A percentile compares a stretch with the other conserved stretches of the same genome.
These are phyloP conservation scores for Helminthosporium solani DNA, from an alignment of 2,329 filamentous ascomycete genomes.

Conservation along the genomic window DNA sequence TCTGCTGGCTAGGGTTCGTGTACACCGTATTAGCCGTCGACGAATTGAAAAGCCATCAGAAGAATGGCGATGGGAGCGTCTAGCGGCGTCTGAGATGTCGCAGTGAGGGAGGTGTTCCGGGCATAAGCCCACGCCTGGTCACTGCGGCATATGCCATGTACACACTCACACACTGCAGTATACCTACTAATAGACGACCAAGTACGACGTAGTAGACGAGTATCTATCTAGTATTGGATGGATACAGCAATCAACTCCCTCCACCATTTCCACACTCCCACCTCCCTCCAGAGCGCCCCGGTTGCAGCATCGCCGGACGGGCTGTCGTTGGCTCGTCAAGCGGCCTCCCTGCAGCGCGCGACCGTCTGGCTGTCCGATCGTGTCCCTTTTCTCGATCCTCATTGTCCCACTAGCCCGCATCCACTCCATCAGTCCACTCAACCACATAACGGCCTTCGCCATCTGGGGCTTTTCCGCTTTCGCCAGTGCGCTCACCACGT, in stretches of 20 bases:
- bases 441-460: conserved; percentile 1
- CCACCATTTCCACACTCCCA: no score
- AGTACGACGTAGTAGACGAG: no score
- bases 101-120: no score
- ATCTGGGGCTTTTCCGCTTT: conserved; percentile 10
- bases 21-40: neutral
- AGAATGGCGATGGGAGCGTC: no score
- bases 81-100: no score
- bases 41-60: neutral
- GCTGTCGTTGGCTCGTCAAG: neutral
- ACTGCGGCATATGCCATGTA: no score
- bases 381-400: conserved; percentile 18
- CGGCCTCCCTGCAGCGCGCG: conserved; percentile 9
- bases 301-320: conserved; percentile 7
- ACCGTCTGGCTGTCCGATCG: conserved; percentile 12
- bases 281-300: neutral
- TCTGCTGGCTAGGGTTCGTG: neutral
- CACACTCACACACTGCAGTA: no score
- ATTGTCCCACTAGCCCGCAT: conserved; percentile 2
- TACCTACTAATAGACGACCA: no score
- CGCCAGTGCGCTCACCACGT: neutral
- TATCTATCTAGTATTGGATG: no score
- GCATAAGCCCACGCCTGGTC: no score
- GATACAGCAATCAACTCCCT: no score
- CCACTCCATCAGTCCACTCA: conserved; percentile 5